phyloP scores from a whole-genome alignment of 805 yeast genomes.

The Komagataella mondaviorum region DNA sequence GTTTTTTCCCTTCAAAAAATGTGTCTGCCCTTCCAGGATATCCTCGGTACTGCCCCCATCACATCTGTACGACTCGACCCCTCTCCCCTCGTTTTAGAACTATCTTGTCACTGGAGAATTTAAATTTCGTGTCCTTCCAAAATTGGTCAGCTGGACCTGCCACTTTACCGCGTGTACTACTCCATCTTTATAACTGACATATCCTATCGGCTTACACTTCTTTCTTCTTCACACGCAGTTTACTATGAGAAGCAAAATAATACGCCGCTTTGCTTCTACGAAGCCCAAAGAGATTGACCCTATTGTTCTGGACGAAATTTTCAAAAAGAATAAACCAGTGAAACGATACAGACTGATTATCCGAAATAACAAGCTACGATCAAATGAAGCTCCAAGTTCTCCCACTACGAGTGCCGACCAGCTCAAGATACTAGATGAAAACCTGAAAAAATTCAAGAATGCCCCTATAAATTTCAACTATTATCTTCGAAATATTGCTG shows the following conservation, averaged over 20 bases:
- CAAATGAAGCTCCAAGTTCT: background rate
- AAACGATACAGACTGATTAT: conserved; percentile 1
- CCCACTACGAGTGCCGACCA: conserved; percentile 6
- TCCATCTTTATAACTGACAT: background rate
- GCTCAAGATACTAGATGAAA: conserved; percentile 14
- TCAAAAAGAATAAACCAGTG: conserved; percentile 14
- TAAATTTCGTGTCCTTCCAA: background rate
- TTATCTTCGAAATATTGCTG: conserved; percentile 16
- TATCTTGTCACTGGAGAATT: background rate
- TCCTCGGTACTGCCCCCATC: background rate
- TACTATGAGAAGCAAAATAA: background rate
- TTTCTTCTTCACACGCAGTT: background rate
- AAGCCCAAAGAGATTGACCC: conserved; percentile 12
- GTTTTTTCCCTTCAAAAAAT: background rate
- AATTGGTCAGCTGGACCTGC: background rate
- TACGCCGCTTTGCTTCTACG: background rate
- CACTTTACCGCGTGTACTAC: background rate
- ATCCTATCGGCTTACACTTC: background rate
- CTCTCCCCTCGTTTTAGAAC: background rate
- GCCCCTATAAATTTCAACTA: conserved; percentile 21
- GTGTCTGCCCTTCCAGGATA: background rate
- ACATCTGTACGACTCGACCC: background rate
- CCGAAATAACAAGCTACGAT: background rate
- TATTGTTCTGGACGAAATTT: conserved; percentile 14
- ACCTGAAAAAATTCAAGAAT: conserved; percentile 13